Percentiles rank a stretch among this genome's conserved stretches.
These are phyloP conservation scores for Alternaria triticina DNA, from an alignment of 2,329 filamentous ascomycete species.

Conservation along the genomic window DNA sequence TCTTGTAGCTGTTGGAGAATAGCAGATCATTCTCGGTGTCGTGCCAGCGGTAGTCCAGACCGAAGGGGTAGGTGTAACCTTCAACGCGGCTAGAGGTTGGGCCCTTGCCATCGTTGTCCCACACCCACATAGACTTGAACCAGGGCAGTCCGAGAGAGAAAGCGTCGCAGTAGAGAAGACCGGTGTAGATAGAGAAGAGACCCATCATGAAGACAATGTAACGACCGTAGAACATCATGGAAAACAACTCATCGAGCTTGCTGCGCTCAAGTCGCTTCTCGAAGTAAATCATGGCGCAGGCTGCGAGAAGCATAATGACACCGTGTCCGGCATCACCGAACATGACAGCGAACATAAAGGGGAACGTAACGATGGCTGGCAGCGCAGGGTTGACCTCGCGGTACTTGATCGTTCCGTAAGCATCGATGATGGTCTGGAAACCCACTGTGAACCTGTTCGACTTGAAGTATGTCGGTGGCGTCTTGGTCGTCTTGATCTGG, in stretches of 20 bases:
- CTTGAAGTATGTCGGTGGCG: constrained; percentile 94
- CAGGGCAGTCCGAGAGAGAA: constrained; percentile 93
- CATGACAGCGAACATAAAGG: constrained; percentile 99
- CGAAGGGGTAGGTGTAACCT: constrained; percentile 90
- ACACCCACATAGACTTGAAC: constrained; percentile 90
- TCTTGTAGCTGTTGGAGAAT: constrained; percentile 99
- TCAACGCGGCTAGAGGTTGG: constrained; percentile 70
- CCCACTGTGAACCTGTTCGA: constrained; percentile 98
- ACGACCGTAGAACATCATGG: constrained; percentile 98
- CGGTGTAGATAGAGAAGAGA: constrained; percentile 94
- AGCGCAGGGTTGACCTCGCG: constrained; percentile 96
- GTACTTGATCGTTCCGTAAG: constrained; percentile 97
- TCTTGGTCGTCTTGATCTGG: constrained; percentile 96
- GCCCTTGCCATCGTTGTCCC: constrained; percentile 70
- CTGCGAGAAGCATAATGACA: constrained; percentile 82
- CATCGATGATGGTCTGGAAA: constrained; percentile 99
- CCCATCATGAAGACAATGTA: constrained; percentile 99
- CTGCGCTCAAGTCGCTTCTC: constrained; percentile 81
- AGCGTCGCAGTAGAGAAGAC: constrained; percentile 95
- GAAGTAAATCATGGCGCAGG: constrained; percentile 93
- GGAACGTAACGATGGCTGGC: constrained; percentile 95
- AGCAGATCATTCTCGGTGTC: constrained; percentile 92
- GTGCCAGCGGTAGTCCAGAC: constrained; percentile 96
- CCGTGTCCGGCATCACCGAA: constrained; percentile 98
- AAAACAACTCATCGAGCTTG: constrained; percentile 96